These are phyloP conservation scores for Eucalyptus erythrocorys DNA, from an alignment of 345 rosid genomes.

Conservation along the genomic window DNA sequence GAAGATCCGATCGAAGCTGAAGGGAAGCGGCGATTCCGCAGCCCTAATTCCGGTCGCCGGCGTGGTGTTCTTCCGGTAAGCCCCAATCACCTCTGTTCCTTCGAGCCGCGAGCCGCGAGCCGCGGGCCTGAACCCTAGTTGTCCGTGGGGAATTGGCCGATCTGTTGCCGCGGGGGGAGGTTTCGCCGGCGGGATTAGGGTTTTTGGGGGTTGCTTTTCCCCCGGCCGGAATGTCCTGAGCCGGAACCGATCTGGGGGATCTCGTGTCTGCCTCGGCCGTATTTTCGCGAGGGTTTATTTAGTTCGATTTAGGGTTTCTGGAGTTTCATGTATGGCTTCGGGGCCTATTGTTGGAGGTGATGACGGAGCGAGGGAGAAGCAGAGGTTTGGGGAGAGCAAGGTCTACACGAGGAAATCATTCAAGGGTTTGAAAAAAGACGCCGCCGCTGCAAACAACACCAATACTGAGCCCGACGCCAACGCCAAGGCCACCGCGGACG, in stretches of 20 bases:
- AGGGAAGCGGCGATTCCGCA: background rate
- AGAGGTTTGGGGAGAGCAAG: conserved; percentile 39
- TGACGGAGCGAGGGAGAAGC: conserved; percentile 59
- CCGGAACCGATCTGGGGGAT: background rate
- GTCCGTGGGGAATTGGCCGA: background rate
- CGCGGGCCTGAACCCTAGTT: background rate
- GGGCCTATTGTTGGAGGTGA: conserved; percentile 60
- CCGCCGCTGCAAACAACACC: background rate
- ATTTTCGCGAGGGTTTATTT: background rate
- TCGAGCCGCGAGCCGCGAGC: background rate
- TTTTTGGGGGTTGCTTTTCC: background rate
- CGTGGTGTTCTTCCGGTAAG: background rate
- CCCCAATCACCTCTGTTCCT: background rate
- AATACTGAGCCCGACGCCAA: background rate
- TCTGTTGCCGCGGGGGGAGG: background rate
- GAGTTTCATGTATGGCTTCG: conserved; percentile 91
- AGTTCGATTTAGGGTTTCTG: conserved; percentile 16
- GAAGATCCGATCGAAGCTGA: conserved; percentile 10
- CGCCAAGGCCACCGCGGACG: background rate
- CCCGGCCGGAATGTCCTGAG: background rate
- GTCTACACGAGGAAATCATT: conserved; percentile 79
- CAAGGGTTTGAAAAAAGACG: conserved; percentile 28
- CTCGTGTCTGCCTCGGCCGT: background rate
- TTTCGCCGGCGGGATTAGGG: conserved; percentile 26
- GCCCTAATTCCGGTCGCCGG: background rate